Evolutionary conservation across 495 filamentous ascomycete species (phyloP).

Genomic region (Podospora conica): DNA sequence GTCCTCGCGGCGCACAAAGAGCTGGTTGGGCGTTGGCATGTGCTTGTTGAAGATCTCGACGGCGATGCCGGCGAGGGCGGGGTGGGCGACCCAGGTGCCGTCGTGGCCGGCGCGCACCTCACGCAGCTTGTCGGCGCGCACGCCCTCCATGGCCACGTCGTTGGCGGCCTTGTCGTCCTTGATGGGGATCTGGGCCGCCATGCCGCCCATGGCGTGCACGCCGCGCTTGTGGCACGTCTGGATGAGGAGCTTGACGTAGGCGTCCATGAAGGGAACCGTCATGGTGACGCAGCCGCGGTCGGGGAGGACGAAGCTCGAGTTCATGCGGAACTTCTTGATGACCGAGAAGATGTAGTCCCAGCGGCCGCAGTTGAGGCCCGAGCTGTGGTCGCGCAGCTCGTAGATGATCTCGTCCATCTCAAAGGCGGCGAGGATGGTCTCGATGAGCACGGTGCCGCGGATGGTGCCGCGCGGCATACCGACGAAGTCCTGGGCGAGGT

Average conservation of each 20-base stretch:
- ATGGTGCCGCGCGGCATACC: conserved; percentile 88
- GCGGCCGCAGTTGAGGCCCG: conserved; percentile 94
- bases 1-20: conserved; percentile 85
- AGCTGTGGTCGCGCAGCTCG: conserved; percentile 93
- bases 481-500: conserved; percentile 88
- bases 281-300: conserved; percentile 91
- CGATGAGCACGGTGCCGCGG: conserved; percentile 91
- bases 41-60: conserved; percentile 94
- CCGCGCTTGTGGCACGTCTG: conserved; percentile 94
- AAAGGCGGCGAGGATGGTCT: conserved; percentile 97
- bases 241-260: conserved; percentile 90
- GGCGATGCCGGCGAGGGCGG: conserved; percentile 83
- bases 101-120: conserved; percentile 95
- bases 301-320: conserved; percentile 86
- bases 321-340: conserved; percentile 99
- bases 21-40: conserved; percentile 98
- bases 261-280: conserved; percentile 98
- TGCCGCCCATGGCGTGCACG: conserved; percentile 98
- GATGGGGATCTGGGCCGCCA: conserved; percentile 98
- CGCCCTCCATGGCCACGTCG: conserved; percentile 88
- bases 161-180: conserved; percentile 88
- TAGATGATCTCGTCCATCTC: conserved; percentile 99
- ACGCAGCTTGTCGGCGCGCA: conserved; percentile 91
- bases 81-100: conserved; percentile 95
- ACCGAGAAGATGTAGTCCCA: conserved; percentile 99